phyloP scores from a whole-genome alignment of 2,329 filamentous ascomycete genomes.

The Trichophyton verrucosum region DNA sequence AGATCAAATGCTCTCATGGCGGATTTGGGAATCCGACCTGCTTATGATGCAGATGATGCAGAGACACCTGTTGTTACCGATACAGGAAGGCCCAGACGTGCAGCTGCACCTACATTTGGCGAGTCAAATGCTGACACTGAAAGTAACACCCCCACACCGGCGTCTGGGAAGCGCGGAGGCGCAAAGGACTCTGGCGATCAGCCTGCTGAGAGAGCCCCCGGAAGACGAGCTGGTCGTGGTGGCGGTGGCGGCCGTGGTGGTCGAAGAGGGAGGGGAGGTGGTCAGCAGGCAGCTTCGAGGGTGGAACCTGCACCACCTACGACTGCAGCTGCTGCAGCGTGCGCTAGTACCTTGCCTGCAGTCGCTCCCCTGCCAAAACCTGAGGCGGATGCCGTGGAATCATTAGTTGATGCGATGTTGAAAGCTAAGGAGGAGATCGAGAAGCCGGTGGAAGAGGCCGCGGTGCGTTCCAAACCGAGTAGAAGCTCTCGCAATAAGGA shows the following conservation, averaged over 20 bases:
- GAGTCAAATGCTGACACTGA: conserved; percentile 20
- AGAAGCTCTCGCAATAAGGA: conserved; percentile 18
- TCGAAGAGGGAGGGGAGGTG: conserved; percentile 21
- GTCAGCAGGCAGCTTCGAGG: conserved; percentile 17
- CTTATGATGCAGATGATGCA: conserved; percentile 35
- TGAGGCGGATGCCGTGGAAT: conserved; percentile 18
- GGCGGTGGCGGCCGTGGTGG: conserved; percentile 25
- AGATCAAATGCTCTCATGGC: conserved; percentile 39
- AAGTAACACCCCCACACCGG: conserved; percentile 25
- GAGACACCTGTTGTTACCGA: conserved; percentile 34
- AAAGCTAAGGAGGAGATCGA: conserved; percentile 11
- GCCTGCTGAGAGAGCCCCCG: conserved; percentile 23
- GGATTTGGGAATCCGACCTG: conserved; percentile 33
- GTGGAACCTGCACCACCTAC: conserved; percentile 15
- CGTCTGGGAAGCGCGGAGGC: conserved; percentile 23
- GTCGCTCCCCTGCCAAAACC: conserved; percentile 18
- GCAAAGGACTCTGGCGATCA: conserved; percentile 18
- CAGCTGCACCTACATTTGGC: conserved; percentile 40
- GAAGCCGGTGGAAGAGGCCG: conserved; percentile 6
- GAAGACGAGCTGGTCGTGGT: conserved; percentile 24
- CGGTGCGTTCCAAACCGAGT: conserved; percentile 6
- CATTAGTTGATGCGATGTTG: conserved; percentile 13
- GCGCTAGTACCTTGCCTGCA: background rate
- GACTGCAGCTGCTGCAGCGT: background rate
- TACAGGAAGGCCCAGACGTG: conserved; percentile 38